Evolutionary conservation across 106 monocot genomes (phyloP).

Genomic region (Allium fistulosum): DNA sequence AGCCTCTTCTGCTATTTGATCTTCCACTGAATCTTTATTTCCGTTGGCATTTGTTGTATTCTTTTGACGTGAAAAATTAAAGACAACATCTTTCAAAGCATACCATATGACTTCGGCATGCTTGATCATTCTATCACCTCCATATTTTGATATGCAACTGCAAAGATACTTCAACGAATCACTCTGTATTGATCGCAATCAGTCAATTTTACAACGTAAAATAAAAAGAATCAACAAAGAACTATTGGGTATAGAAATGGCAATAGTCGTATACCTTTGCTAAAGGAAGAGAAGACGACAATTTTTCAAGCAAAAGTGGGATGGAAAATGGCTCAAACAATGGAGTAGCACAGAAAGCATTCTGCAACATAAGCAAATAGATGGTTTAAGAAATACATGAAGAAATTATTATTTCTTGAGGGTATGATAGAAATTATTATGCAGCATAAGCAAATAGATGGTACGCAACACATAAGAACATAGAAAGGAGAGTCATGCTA

Average conservation of each 20-base stretch:
- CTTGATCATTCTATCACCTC: slow-evolving; percentile 55
- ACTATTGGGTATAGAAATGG: background rate
- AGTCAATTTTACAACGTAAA: slow-evolving; percentile 4
- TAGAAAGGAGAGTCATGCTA: background rate
- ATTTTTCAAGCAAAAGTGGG: slow-evolving; percentile 88
- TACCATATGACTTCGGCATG: slow-evolving; percentile 66
- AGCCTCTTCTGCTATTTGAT: slow-evolving; percentile 64
- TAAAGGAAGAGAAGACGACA: slow-evolving; percentile 77
- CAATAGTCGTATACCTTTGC: slow-evolving; percentile 54
- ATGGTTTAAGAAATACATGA: background rate
- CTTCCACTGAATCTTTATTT: slow-evolving; percentile 28
- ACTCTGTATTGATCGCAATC: slow-evolving; percentile 45
- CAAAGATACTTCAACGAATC: slow-evolving; percentile 91
- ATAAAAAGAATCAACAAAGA: background rate
- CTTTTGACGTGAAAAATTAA: slow-evolving; percentile 19
- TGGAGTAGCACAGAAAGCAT: slow-evolving; percentile 73
- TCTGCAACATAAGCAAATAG: slow-evolving; percentile 30
- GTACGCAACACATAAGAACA: background rate
- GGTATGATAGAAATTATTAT: background rate
- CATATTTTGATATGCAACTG: slow-evolving; percentile 62
- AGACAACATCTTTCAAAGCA: slow-evolving; percentile 65
- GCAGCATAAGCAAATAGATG: too few relatives aligned
- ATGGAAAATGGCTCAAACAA: slow-evolving; percentile 80
- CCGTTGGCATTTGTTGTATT: slow-evolving; percentile 10
- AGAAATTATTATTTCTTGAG: background rate